Conservation (phyloP, 2,329 filamentous ascomycete genomes). For the Dryadomyces quercus-mongolicae region DNA sequence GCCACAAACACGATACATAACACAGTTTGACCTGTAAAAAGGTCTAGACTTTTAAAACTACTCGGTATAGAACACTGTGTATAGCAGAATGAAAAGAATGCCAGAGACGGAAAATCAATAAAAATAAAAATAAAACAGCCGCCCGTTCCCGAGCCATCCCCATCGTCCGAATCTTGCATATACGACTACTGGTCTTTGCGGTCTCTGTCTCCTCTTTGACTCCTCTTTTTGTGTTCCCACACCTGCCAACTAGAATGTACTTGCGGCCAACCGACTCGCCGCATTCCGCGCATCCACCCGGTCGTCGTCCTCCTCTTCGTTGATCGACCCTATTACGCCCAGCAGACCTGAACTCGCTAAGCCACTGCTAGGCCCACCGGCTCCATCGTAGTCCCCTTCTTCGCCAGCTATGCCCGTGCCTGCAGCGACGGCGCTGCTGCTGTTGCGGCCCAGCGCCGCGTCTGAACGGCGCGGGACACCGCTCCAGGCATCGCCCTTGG, state of each 20-base stretch:
- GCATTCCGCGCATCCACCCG: constrained; percentile 91
- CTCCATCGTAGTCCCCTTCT: constrained; percentile 26
- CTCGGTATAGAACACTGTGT: too few species aligned
- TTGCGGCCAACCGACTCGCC: constrained; percentile 82
- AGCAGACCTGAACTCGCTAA: constrained; percentile 11
- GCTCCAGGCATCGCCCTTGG: constrained; percentile 97
- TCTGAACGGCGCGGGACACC: constrained; percentile 68
- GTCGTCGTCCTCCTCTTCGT: constrained; percentile 83
- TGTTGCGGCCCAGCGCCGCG: constrained; percentile 63
- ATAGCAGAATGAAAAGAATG: too few species aligned
- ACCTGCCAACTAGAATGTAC: constrained; percentile 58
- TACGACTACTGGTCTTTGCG: too few species aligned
- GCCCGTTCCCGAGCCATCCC: neutral
- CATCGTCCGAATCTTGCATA: neutral
- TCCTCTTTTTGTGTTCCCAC: neutral
- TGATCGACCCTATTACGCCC: constrained; percentile 42
- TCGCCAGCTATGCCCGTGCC: constrained; percentile 17
- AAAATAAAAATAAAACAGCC: neutral
- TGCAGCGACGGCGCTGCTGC: constrained; percentile 44
- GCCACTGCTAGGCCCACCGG: constrained; percentile 11
- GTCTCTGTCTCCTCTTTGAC: neutral
- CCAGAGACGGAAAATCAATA: neutral
- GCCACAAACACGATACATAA: too few species aligned
- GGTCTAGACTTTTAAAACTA: too few species aligned
- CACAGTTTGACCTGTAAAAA: too few species aligned